Evolutionary conservation across 2,329 filamentous ascomycete species (phyloP).

Genomic region (Paecilomyces sp.): DNA sequence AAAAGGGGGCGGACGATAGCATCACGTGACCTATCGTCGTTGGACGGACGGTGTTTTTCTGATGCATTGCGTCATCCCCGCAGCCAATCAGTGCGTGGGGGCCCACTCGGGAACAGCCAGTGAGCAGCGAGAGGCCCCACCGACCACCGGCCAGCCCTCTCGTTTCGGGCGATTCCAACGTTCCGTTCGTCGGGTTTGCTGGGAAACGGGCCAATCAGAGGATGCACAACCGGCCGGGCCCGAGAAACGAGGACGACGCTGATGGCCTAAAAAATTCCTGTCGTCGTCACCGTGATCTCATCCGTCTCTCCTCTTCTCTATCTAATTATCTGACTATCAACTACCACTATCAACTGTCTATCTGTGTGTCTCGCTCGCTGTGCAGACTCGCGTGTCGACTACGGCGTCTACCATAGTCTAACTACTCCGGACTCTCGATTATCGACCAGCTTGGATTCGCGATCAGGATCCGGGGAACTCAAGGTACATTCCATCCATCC

Average conservation of each 20-base stretch:
- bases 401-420: too few species aligned
- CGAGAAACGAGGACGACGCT: not conserved
- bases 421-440: too few species aligned
- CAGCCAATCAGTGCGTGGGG: not conserved
- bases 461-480: not conserved
- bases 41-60: not conserved
- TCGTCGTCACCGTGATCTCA: slow-evolving; percentile 35
- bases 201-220: not conserved
- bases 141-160: not conserved
- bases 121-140: not conserved
- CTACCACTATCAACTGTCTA: too few species aligned
- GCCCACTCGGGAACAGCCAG: not conserved
- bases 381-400: not conserved
- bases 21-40: not conserved
- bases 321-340: not conserved
- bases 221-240: not conserved
- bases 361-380: too few species aligned
- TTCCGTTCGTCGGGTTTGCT: not conserved
- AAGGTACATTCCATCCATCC: not conserved
- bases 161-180: not conserved
- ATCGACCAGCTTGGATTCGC: not conserved
- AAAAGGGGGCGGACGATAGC: not conserved
- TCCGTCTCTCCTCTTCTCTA: slow-evolving; percentile 5
- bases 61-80: not conserved
- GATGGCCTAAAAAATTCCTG: not conserved